Conservation (phyloP, 192 early-diverging fungal genomes). For the Umbelopsis sp. region DNA sequence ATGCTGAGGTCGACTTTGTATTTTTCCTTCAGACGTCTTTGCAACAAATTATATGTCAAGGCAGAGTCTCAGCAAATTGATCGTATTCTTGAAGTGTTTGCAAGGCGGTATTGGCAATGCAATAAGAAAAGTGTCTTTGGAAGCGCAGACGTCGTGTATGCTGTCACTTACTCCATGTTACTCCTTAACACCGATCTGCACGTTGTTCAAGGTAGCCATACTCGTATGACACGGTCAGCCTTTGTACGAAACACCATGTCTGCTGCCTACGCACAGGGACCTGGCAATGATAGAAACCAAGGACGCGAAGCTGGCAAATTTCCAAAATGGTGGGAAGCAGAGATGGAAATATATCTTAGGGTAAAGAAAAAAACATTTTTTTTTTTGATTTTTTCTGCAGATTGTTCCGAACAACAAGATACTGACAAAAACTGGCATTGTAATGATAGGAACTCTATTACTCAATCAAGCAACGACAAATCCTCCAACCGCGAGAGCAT, state of each 20-base stretch:
- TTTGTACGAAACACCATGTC: slow-evolving; percentile 75
- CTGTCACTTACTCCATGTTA: slow-evolving; percentile 82
- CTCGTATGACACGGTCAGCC: slow-evolving; percentile 73
- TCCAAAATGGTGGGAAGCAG: slow-evolving; percentile 49
- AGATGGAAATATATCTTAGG: slow-evolving; percentile 57
- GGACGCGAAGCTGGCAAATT: slow-evolving; percentile 31
- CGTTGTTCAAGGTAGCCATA: slow-evolving; percentile 72
- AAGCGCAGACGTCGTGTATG: slow-evolving; percentile 77
- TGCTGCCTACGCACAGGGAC: slow-evolving; percentile 39
- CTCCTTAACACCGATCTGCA: slow-evolving; percentile 94
- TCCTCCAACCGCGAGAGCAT: slow-evolving; percentile 40
- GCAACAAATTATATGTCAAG: slow-evolving; percentile 76
- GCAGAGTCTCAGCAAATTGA: slow-evolving; percentile 95
- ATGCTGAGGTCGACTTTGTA: too few relatives aligned
- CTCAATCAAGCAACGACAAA: slow-evolving; percentile 61
- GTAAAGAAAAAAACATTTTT: slow-evolving; percentile 16
- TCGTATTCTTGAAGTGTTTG: slow-evolving; percentile 83
- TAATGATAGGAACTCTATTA: slow-evolving; percentile 52
- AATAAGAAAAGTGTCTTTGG: slow-evolving; percentile 66
- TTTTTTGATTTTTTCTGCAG: not conserved
- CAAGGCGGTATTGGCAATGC: slow-evolving; percentile 81
- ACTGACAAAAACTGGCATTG: too few relatives aligned
- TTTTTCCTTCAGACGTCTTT: slow-evolving; percentile 51
- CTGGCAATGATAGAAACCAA: not conserved
- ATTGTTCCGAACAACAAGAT: too few relatives aligned